Conservation (phyloP, 2,329 filamentous ascomycete species). For the Alternaria sp. region DNA sequence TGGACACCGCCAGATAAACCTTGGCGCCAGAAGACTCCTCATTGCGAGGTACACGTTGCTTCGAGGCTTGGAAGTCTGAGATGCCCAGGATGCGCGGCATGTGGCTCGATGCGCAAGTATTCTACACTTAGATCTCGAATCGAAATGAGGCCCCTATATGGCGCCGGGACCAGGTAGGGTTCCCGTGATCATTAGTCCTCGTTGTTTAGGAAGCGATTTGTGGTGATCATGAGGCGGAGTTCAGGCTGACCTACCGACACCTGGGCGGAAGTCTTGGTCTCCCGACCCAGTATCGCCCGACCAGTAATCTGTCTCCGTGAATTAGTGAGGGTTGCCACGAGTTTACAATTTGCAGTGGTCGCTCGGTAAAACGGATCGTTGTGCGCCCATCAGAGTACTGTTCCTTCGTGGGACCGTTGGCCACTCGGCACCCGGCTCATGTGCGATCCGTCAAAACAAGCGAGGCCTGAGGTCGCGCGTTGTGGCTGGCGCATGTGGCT, state of each 20-base stretch:
- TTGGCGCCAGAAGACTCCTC: slow-evolving; percentile 6
- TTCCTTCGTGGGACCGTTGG: background rate
- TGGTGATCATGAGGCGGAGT: slow-evolving; percentile 22
- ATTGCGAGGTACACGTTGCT: slow-evolving; percentile 14
- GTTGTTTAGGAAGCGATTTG: slow-evolving; percentile 1
- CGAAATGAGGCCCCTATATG: background rate
- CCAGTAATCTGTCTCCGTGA: slow-evolving; percentile 8
- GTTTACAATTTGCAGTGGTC: background rate
- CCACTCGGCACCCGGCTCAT: background rate
- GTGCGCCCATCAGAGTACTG: background rate
- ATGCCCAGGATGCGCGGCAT: background rate
- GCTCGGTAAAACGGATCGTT: background rate
- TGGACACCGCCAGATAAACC: slow-evolving; percentile 1
- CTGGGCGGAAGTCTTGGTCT: background rate
- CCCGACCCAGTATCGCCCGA: slow-evolving; percentile 3
- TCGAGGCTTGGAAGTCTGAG: slow-evolving; percentile 17
- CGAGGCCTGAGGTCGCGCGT: background rate
- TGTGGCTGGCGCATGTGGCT: slow-evolving; percentile 1
- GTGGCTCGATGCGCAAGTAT: background rate
- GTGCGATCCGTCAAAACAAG: background rate
- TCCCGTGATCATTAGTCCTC: slow-evolving; percentile 5
- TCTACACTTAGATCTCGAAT: background rate
- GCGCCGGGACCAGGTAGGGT: background rate
- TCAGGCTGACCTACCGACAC: slow-evolving; percentile 2
- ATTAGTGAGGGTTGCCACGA: background rate